Base-by-base conservation (phyloP, 2,329 filamentous ascomycete species). In the Fusarium paranaense region DNA sequence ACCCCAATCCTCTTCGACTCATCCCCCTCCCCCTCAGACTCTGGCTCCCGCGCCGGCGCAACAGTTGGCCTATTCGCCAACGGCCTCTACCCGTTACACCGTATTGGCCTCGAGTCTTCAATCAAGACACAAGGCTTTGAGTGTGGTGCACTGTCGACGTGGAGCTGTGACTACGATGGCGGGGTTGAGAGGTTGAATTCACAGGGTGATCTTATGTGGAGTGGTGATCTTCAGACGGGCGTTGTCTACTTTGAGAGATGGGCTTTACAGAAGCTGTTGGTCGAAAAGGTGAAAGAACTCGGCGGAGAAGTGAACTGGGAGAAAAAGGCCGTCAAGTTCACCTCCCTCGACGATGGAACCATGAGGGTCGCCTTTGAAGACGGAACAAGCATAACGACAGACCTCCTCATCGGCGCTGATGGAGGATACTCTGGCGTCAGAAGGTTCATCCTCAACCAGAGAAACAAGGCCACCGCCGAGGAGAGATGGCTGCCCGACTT, bases 11-110 rank as follows among this genome's bases (percentile, higher is more conserved):
- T 74, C 20, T 72, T 68, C 38, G 72, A 74, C 65, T 70, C 71
- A 18, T 62, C 70, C 20, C 65, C 70, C 5, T 64, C 70, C 7
- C 70, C 72, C 8, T 66, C 69, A 45, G 63, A 68, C 18, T 57
- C 71, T 22, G 61, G 58, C 5, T 71, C 74, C 61, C 72, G 70
- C 30, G 70, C 71, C 20, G 76, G 75, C 32, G 75, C 74, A 45
- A 76, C 76, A 5, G 76, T 78, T 6, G 70, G 71, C 18, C 68
- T 78, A 45, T 76, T 78, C 14, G 62, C 75, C 10, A 78, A 77
- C 38, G 75, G 76, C 10, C 52, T 79, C 16, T 74, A 76, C 35
- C 71, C 74, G 6, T 59, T 78, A 14, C 57, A 59, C 40, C 56
- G 62, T 13, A 70, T 79, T 6, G 72, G 74, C 4, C 75, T 78